Conservation (phyloP, 345 rosid genomes). For the Mercurialis annua region DNA sequence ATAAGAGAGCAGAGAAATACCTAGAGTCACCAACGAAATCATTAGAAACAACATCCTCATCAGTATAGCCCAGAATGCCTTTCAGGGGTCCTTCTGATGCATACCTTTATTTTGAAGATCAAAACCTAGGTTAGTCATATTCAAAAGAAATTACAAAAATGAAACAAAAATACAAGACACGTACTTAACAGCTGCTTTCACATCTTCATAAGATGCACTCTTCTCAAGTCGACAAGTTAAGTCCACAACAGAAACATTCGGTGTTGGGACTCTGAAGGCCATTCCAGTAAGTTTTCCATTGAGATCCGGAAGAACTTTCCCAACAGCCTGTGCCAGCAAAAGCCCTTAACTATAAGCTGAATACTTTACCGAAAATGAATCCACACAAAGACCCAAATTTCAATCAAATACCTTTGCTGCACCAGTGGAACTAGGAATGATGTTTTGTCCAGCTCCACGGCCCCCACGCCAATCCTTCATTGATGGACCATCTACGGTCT, state of each 20-base stretch:
- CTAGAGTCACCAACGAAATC: constrained; percentile 94
- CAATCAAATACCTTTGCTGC: constrained; percentile 78
- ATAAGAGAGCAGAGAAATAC: constrained; percentile 32
- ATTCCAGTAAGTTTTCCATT: constrained; percentile 99
- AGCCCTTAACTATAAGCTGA: background rate
- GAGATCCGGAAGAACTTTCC: constrained; percentile 96
- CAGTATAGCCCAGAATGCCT: constrained; percentile 96
- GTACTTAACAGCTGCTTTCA: constrained; percentile 91
- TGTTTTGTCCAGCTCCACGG: constrained; percentile 94
- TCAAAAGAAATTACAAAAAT: background rate
- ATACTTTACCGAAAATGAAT: background rate
- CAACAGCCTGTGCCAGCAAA: constrained; percentile 68
- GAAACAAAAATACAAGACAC: background rate
- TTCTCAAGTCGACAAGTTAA: constrained; percentile 94
- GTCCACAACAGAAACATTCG: constrained; percentile 97
- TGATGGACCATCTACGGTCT: constrained; percentile 98
- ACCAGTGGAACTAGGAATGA: constrained; percentile 98
- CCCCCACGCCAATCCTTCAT: constrained; percentile 99
- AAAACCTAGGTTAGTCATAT: constrained; percentile 5
- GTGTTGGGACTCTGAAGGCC: constrained; percentile 99
- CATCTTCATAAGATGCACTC: constrained; percentile 88
- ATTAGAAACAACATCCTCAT: constrained; percentile 94
- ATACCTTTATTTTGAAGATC: constrained; percentile 43
- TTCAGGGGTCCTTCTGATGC: constrained; percentile 86
- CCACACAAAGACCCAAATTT: background rate